Conservation (phyloP, 345 rosid genomes). For the Citrus sinensis region DNA sequence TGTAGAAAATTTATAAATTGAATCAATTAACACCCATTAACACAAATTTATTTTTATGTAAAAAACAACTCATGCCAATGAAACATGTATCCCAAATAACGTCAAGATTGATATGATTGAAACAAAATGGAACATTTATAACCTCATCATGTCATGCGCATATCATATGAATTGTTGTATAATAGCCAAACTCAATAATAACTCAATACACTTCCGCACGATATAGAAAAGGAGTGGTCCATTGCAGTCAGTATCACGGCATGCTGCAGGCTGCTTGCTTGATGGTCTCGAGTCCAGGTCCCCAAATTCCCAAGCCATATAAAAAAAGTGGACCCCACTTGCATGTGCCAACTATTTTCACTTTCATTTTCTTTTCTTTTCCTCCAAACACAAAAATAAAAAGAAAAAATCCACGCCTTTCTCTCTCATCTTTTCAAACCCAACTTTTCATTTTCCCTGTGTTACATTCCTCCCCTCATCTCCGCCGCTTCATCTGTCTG, state of each 20-base stretch:
- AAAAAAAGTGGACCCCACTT: neutral
- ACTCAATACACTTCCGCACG: no score
- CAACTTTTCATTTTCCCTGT: neutral
- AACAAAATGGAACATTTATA: neutral
- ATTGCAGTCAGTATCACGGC: neutral
- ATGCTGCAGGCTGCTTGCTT: neutral
- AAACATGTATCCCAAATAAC: neutral
- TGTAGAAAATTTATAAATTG: no score
- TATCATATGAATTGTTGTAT: no score
- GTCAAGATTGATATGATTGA: neutral
- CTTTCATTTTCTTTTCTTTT: neutral
- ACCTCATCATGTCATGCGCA: neutral
- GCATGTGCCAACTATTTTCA: neutral
- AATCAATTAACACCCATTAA: no score
- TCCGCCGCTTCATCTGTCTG: constrained; percentile 24
- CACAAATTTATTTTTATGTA: no score
- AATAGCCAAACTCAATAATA: no score
- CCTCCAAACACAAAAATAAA: neutral
- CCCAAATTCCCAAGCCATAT: neutral
- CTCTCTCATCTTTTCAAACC: neutral
- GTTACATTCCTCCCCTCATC: neutral
- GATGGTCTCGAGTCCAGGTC: neutral
- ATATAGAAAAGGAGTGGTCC: neutral
- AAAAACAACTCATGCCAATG: neutral
- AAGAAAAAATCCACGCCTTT: neutral